phyloP scores from a whole-genome alignment of 2,329 filamentous ascomycete genomes.

The Alternaria postmessia region DNA sequence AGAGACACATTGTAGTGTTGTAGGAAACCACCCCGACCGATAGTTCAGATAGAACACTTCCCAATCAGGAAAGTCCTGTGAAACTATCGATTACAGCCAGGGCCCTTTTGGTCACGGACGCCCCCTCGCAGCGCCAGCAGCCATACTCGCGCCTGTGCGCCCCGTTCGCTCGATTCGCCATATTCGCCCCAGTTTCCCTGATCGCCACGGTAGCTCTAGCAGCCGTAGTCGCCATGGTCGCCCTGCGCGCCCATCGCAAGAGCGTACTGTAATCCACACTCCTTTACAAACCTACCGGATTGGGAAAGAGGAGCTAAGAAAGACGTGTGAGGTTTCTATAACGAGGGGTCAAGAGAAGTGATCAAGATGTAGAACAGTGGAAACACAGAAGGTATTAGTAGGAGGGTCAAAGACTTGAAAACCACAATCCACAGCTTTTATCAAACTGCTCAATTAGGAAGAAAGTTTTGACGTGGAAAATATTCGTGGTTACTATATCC shows the following conservation, averaged over 20 bases:
- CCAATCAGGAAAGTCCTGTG: background rate
- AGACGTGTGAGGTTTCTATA: too few species aligned
- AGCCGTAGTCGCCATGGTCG: background rate
- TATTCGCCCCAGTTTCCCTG: too few species aligned
- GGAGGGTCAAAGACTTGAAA: background rate
- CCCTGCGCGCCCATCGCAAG: background rate
- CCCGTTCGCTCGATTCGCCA: background rate
- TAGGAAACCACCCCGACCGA: fast-evolving
- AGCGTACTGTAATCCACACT: background rate
- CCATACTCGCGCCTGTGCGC: too few species aligned
- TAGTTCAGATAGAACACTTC: background rate
- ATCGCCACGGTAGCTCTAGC: background rate
- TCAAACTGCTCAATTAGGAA: background rate
- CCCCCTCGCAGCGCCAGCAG: too few species aligned
- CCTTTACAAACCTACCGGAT: background rate
- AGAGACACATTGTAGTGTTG: too few species aligned
- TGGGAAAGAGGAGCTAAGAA: background rate
- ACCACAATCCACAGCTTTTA: background rate
- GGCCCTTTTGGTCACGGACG: too few species aligned
- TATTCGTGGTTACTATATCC: too few species aligned
- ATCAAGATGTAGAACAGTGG: too few species aligned
- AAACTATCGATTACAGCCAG: background rate
- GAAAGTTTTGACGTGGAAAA: too few species aligned
- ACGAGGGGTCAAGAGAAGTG: too few species aligned
- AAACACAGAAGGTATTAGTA: too few species aligned